Conservation (phyloP, 2,329 filamentous ascomycete species). For the Fusarium udum region DNA sequence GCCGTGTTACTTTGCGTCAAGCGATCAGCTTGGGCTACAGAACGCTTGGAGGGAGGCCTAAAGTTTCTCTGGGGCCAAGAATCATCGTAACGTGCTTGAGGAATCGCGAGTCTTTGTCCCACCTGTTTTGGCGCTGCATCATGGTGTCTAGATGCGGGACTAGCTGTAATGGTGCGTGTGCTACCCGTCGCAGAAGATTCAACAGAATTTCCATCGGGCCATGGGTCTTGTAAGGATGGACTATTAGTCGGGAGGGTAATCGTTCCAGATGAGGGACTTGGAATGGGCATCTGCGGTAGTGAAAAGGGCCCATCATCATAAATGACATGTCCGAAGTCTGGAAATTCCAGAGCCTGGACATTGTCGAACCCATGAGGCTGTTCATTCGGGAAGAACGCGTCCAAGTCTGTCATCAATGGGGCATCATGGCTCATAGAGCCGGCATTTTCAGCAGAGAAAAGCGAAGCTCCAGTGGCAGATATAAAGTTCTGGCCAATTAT, state of each 20-base stretch:
- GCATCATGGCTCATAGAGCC: neutral
- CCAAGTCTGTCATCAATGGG: neutral
- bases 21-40: rapidly evolving
- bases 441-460: neutral
- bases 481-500: neutral
- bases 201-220: neutral
- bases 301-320: neutral
- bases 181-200: neutral
- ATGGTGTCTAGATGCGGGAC: neutral
- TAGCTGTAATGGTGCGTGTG: neutral
- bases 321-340: rapidly evolving
- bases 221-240: neutral
- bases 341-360: rapidly evolving
- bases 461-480: neutral
- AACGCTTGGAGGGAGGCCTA: neutral
- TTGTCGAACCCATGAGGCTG: neutral
- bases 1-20: rapidly evolving
- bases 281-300: neutral
- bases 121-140: rapidly evolving
- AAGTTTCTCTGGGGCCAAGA: neutral
- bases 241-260: neutral
- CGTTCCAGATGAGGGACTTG: neutral
- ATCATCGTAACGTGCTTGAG: neutral
- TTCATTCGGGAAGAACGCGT: neutral
- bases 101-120: neutral